Conservation (phyloP, 768 basidiomycete species). For the Boletus eberwhitei region DNA sequence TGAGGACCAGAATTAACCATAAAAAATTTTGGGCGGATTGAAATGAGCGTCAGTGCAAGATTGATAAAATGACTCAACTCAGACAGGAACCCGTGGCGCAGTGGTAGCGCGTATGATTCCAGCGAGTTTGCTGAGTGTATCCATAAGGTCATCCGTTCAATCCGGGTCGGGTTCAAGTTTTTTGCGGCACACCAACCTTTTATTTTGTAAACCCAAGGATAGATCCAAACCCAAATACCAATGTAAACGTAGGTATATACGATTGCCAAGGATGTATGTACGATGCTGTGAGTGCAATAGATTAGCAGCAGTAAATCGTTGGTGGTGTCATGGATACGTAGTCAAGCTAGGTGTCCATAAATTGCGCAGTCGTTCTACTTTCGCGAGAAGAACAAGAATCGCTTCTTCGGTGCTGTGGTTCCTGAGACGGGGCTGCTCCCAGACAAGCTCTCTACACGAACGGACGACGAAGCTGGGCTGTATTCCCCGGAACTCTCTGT, state of each 20-base stretch:
- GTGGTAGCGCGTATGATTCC: conserved; percentile 42
- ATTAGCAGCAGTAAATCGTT: conserved; percentile 14
- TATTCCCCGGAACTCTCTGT: conserved; percentile 13
- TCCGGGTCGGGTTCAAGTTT: conserved; percentile 42
- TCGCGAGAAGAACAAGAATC: conserved; percentile 31
- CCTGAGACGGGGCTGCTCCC: conserved; percentile 7
- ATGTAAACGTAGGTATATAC: conserved; percentile 11
- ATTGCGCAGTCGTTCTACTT: conserved; percentile 21
- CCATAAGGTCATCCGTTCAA: conserved; percentile 49
- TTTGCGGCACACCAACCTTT: neutral
- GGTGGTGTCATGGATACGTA: conserved; percentile 17
- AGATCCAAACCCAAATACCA: neutral
- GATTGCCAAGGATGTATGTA: conserved; percentile 4
- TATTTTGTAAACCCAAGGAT: neutral
- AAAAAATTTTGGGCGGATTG: neutral
- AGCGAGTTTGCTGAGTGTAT: conserved; percentile 19
- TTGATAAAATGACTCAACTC: rapidly evolving
- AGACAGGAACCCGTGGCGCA: conserved; percentile 34
- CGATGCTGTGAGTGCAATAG: conserved; percentile 14
- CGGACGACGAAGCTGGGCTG: conserved; percentile 26
- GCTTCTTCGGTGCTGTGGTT: conserved; percentile 18
- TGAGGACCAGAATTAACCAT: no score
- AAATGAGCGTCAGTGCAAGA: neutral
- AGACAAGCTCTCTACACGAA: conserved; percentile 16
- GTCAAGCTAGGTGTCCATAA: conserved; percentile 8